phyloP scores from a whole-genome alignment of 768 basidiomycete species.

The Ramaria sp. region DNA sequence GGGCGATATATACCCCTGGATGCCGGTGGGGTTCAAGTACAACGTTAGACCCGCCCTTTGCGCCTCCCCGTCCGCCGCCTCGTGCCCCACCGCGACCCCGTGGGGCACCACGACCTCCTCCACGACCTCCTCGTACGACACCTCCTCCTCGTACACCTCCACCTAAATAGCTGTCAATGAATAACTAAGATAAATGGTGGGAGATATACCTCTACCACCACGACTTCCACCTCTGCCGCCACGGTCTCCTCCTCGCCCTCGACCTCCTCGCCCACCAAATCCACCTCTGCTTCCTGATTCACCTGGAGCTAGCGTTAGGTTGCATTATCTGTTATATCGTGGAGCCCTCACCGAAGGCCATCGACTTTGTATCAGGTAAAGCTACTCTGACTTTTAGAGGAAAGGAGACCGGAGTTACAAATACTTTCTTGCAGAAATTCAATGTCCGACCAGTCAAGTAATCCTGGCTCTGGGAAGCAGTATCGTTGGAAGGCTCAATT shows the following conservation, averaged over 20 bases:
- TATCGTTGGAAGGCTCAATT: not conserved
- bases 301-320: constrained; percentile 22
- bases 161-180: constrained; percentile 20
- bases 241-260: constrained; percentile 22
- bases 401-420: constrained; percentile 7
- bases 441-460: not conserved
- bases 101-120: constrained; percentile 26
- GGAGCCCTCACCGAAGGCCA: constrained; percentile 3
- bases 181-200: constrained; percentile 28
- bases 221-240: constrained; percentile 26
- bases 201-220: constrained; percentile 21
- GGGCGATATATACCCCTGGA: constrained; percentile 90
- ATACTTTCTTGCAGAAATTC: not conserved
- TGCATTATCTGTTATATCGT: not conserved
- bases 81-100: constrained; percentile 33
- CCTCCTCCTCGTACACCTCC: constrained; percentile 21
- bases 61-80: constrained; percentile 58
- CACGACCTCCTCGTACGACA: constrained; percentile 25
- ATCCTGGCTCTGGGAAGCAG: not conserved
- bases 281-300: constrained; percentile 70
- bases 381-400: not conserved
- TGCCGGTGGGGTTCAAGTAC: constrained; percentile 94
- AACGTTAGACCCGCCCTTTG: constrained; percentile 74
- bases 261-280: constrained; percentile 26
- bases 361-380: not conserved